phyloP scores from a whole-genome alignment of 2,329 filamentous ascomycete genomes.

The Beauveria caledonica region DNA sequence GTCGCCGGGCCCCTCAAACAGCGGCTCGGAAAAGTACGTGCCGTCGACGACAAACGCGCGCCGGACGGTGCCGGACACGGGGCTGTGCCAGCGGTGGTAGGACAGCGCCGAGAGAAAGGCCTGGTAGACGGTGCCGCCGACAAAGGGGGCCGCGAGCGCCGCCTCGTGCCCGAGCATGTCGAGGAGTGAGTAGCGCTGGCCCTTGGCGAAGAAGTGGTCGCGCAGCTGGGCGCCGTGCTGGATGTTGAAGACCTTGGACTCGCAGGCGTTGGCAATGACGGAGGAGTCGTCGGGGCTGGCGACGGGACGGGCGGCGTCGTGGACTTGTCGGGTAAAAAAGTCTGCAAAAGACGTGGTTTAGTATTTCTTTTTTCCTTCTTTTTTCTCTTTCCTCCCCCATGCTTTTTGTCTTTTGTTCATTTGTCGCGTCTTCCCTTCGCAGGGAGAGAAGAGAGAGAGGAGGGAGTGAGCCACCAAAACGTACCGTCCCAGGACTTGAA shows the following conservation, averaged over 20 bases:
- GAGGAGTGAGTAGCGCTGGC: constrained; percentile 56
- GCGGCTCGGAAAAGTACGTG: constrained; percentile 58
- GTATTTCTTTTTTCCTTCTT: neutral
- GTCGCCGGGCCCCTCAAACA: constrained; percentile 29
- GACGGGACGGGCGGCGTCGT: constrained; percentile 47
- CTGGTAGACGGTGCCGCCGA: constrained; percentile 60
- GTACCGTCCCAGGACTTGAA: constrained; percentile 59
- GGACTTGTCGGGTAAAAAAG: constrained; percentile 58
- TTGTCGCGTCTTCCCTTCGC: no score
- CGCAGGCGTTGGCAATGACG: constrained; percentile 56
- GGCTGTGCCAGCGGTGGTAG: constrained; percentile 66
- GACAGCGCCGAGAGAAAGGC: constrained; percentile 59
- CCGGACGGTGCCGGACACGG: constrained; percentile 54
- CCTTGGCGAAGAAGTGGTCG: constrained; percentile 61
- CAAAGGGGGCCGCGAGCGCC: constrained; percentile 42
- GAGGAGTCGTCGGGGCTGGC: constrained; percentile 44
- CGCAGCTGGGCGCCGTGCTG: constrained; percentile 41
- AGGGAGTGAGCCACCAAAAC: constrained; percentile 1
- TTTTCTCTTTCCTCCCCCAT: neutral
- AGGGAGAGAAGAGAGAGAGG: no score
- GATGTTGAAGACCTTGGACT: constrained; percentile 51
- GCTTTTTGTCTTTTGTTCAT: neutral
- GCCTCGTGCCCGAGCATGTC: constrained; percentile 55
- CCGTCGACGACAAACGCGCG: constrained; percentile 52
- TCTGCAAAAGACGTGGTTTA: constrained; percentile 22